Evolutionary conservation across 2,329 filamentous ascomycete genomes (phyloP).

Genomic region (Microsporum canis): DNA sequence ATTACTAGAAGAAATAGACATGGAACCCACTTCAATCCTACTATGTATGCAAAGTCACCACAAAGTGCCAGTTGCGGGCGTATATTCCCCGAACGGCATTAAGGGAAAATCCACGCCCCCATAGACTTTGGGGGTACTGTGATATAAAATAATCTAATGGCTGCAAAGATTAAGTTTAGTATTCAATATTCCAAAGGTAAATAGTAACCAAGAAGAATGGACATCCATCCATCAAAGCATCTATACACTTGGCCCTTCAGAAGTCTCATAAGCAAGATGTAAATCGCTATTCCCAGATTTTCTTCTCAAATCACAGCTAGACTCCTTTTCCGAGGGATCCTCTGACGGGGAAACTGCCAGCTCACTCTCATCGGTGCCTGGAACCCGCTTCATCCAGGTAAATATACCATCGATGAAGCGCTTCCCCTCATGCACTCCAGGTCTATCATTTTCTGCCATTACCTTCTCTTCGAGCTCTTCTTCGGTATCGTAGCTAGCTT

Average conservation of each 20-base stretch:
- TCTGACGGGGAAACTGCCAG: not conserved
- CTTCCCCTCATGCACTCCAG: not conserved
- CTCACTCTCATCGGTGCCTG: not conserved
- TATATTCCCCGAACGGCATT: no score
- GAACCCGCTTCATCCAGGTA: conserved; percentile 1
- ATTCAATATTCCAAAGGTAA: not conserved
- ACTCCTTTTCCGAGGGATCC: not conserved
- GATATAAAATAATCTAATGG: no score
- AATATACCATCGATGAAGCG: not conserved
- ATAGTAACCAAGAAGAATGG: not conserved
- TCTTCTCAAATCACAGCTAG: not conserved
- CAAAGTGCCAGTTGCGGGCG: no score
- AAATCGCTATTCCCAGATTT: not conserved
- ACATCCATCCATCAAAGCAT: not conserved
- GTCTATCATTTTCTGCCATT: not conserved
- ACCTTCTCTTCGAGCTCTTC: not conserved
- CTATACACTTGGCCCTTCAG: not conserved
- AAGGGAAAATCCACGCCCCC: no score
- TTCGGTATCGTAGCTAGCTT: not conserved
- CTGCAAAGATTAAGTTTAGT: not conserved
- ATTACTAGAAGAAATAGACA: no score
- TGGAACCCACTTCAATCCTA: no score
- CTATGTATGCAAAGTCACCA: no score
- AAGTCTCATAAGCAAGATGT: not conserved
- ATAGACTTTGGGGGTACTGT: no score